Percentiles rank a stretch among this genome's conserved stretches.
These are phyloP conservation scores for Hyparrhenia diplandra DNA, from an alignment of 176 grass and related monocot genomes.

Conservation along the genomic window DNA sequence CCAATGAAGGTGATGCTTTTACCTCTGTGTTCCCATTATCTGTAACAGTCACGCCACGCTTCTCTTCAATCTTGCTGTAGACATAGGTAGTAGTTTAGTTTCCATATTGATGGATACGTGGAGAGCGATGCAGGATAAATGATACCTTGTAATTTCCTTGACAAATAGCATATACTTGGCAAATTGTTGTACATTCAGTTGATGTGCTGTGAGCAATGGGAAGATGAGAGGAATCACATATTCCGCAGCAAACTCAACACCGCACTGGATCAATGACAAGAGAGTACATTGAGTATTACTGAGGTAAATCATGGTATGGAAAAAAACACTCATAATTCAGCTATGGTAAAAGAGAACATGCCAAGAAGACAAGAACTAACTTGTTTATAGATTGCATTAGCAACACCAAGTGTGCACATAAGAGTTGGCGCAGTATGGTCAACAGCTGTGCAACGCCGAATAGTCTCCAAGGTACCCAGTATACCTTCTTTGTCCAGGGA, in stretches of 20 bases:
- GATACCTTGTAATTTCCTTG: conserved; percentile 93
- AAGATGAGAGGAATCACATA: conserved; percentile 84
- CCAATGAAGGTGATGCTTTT: conserved; percentile 46
- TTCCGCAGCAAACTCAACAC: conserved; percentile 84
- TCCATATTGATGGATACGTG: neutral
- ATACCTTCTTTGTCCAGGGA: conserved; percentile 83
- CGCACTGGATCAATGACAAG: conserved; percentile 54
- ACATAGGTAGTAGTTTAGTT: conserved; percentile 21
- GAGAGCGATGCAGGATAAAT: conserved; percentile 21
- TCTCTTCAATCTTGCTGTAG: conserved; percentile 98
- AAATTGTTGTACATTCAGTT: conserved; percentile 97
- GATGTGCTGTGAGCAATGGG: conserved; percentile 79
- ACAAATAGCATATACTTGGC: conserved; percentile 98
- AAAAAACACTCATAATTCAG: conserved; percentile 6
- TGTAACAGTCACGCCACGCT: conserved; percentile 74
- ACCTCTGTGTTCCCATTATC: conserved; percentile 56
- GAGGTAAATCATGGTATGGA: conserved; percentile 8
- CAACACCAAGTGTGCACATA: conserved; percentile 95
- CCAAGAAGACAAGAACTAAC: conserved; percentile 32
- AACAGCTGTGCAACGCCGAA: conserved; percentile 86
- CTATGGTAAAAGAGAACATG: neutral
- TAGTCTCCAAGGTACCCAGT: conserved; percentile 73
- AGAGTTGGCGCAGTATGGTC: conserved; percentile 93
- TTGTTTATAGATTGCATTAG: conserved; percentile 90
- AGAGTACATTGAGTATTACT: neutral